These are phyloP conservation scores for Ilex aquifolium DNA, from an alignment of 257 asterid species.

Conservation along the genomic window DNA sequence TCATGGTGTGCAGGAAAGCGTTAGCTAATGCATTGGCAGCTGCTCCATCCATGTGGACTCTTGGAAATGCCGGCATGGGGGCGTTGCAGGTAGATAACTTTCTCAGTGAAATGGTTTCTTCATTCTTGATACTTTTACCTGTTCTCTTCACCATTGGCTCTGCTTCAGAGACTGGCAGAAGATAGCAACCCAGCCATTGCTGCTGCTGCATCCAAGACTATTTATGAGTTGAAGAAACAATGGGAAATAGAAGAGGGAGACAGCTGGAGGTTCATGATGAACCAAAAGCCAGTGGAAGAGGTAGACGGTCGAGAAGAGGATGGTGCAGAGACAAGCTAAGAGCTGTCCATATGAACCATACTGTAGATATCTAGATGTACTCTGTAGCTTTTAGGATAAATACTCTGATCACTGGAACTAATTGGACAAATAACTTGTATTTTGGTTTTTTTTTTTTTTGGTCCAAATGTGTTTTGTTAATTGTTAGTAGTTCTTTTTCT, in stretches of 20 bases:
- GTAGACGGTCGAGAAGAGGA: constrained; percentile 23
- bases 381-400: too few relatives aligned
- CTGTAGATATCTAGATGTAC: constrained; percentile 12
- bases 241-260: constrained; percentile 97
- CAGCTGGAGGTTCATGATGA: constrained; percentile 91
- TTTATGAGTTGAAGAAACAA: constrained; percentile 71
- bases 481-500: too few relatives aligned
- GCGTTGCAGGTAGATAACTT: constrained; percentile 63
- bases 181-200: constrained; percentile 90
- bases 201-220: constrained; percentile 80
- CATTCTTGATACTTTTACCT: background rate
- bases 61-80: constrained; percentile 99
- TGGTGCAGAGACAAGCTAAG: constrained; percentile 22
- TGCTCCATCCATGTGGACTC: constrained; percentile 97
- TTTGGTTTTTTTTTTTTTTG: too few relatives aligned
- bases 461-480: too few relatives aligned
- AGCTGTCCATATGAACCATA: constrained; percentile 2
- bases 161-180: constrained; percentile 69
- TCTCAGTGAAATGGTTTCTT: background rate
- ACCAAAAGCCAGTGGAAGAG: constrained; percentile 25
- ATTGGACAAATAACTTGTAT: too few relatives aligned
- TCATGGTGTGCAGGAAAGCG: constrained; percentile 59
- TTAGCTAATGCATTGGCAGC: constrained; percentile 86
- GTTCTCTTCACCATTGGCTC: background rate
- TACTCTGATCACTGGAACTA: too few relatives aligned